Base-by-base conservation (phyloP, 306 rosid genomes). In the Quercus berberidifolia region DNA sequence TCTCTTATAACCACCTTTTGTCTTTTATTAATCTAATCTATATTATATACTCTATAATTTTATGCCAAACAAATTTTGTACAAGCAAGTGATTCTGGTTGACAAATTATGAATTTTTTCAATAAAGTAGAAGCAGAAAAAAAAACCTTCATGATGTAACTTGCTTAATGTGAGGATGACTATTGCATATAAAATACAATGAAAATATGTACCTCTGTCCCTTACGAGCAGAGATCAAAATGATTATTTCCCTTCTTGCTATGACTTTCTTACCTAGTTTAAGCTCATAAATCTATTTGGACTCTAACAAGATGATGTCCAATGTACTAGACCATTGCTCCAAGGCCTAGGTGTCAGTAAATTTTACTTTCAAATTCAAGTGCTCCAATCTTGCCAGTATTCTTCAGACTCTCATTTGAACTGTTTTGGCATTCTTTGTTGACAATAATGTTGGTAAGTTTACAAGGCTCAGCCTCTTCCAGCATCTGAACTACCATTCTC, bases 401-500 rank as follows among this genome's bases (percentile, higher is more conserved):
- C 41, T 74, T 56, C 54, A 7, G 28, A 19, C 51, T 64, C 55
- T 46, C 60, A 41, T 58, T 76, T 12, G 23, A 76, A 64, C 79
- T 25, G 78, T 78, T 72, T 86, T 73, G 74, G 64, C 68, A 76
- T 18, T 80, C 87, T 59, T 83, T 83, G 41, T 69, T 77, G 55
- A 91, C 85, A 74, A 46, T 64, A 10, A 90, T 71, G 83, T 80
- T 62, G 57, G 74, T 35, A 73, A 85, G 82, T n/a, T 75, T 19
- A 56, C 74, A 79, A 74, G 98, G 97, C 18, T 90, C 90, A 2
- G 90, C 90, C 70, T 92, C 92, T 84, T 94, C 97, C 46, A 94
- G 87, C 98, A 94, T 89, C 62, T 94, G 96, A 79, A 94, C 97
- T 43, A 92, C 90, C 88, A 71, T 87, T 86, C 98, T 92, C 94